These are phyloP conservation scores for Boletus rufocinnamomeus DNA, from an alignment of 768 basidiomycete genomes.

Conservation along the genomic window DNA sequence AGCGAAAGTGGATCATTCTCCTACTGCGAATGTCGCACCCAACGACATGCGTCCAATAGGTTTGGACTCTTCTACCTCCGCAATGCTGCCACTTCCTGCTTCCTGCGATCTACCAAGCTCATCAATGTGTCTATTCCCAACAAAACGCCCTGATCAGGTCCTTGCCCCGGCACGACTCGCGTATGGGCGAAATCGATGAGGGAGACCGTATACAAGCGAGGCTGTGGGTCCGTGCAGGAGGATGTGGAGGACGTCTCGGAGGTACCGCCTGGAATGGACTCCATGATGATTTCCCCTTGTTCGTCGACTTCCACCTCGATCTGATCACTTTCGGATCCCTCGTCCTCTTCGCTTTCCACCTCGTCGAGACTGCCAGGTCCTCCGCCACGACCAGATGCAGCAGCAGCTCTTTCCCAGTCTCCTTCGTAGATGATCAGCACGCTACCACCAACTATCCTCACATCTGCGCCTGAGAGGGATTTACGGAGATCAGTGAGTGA, in stretches of 20 bases:
- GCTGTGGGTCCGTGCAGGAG: slow-evolving; percentile 22
- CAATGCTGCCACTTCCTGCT: slow-evolving; percentile 40
- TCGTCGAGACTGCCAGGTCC: slow-evolving; percentile 16
- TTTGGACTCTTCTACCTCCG: neutral
- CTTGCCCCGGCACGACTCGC: slow-evolving; percentile 60
- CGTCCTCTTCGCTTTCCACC: slow-evolving; percentile 37
- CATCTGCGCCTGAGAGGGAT: slow-evolving; percentile 53
- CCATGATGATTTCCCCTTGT: slow-evolving; percentile 22
- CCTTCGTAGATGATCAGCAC: slow-evolving; percentile 82
- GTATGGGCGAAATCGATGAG: slow-evolving; percentile 98
- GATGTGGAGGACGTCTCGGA: slow-evolving; percentile 40
- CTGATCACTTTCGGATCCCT: slow-evolving; percentile 43
- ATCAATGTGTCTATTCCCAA: slow-evolving; percentile 70
- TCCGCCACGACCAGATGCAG: slow-evolving; percentile 39
- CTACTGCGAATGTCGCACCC: neutral
- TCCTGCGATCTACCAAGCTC: slow-evolving; percentile 58
- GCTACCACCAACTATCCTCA: slow-evolving; percentile 83
- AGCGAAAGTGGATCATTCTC: neutral
- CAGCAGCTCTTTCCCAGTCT: slow-evolving; percentile 43
- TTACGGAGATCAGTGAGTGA: slow-evolving; percentile 54
- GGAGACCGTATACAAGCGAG: slow-evolving; percentile 56
- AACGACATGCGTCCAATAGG: neutral
- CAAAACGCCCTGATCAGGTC: slow-evolving; percentile 79
- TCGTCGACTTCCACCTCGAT: slow-evolving; percentile 39
- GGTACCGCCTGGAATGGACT: slow-evolving; percentile 15